Base-by-base conservation (phyloP, 495 filamentous ascomycete genomes). In the Penicillium psychrofluorescens region DNA sequence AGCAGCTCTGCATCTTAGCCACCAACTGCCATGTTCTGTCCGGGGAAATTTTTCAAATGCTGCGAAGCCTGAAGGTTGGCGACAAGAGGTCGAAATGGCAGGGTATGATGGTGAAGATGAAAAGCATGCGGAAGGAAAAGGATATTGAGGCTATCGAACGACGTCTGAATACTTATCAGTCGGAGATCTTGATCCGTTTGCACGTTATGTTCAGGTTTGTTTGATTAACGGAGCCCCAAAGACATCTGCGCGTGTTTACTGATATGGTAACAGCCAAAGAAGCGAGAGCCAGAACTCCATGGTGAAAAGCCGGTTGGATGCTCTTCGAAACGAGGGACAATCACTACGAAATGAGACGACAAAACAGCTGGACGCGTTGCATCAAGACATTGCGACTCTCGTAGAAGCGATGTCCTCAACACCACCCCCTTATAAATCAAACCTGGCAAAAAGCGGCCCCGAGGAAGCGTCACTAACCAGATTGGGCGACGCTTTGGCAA, bases 141-240 rank as follows among this genome's bases (percentile, higher is more conserved):
- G 35, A 56, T 22, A 42, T 62, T 27, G 38, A 36, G 13, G 29
- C 36, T 7, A 48, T 55, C 7, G 31, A 50, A 14, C 37, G 40
- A 22, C 46, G 49, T 27, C 38, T 64, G 1, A 49, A 53, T n/a
- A 35, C 42, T 16, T 42, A 40, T 12, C 10, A 44, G 42, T 41
- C 46, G n/a, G 40, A 54, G 22, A 36, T 50, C 42, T 38, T 45
- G 40, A 36, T 34, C 38, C 53, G 40, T 31, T 43, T 29, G 28
- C 50, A 29, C 32, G 16, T 35, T 38, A 50, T 46, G 27, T 51
- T 59, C 11, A 44, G 29, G 48, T 66, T 37, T 38, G 41, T n/a
- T 1, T 22, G 1, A 1, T 2, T 7, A 11, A 1, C 1, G 27
- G 6, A 10, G 3, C 4, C 6, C 10, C 1, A 7, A 9, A 7